Evolutionary conservation across 1,284 basidiomycete genomes (phyloP), one percentile per base, ranked within the genome.

Genomic region (Cryptococcus sp.): DNA sequence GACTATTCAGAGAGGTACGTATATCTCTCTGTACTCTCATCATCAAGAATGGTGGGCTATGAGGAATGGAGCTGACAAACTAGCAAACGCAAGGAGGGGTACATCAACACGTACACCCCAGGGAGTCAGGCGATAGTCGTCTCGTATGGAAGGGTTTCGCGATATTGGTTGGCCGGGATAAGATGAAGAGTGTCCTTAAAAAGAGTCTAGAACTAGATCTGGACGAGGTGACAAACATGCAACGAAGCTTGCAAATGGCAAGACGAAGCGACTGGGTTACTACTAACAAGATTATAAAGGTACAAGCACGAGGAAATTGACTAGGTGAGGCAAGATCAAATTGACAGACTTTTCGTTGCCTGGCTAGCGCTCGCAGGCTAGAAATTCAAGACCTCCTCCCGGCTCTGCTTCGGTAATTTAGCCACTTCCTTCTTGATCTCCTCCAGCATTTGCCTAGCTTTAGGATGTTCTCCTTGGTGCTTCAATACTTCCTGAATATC

Each of bases 1-100:
- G 13, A 77, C 75, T 31, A 77, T 77, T 55, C 69, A 74, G 55
- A 64, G 75, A 51, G 72, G 70, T 72, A 46, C 59, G 69, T 59
- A 14, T 16, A 32, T 50, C 41, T 54, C 56, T 46, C 31, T 45
- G 53, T 48, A 31, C 40, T 43, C 50, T 42, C 43, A 53, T 47
- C 31, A 45, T 24, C 24, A 21, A 25, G 3, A 42, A 39, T 39
- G 2, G 23, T n/a, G 28, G 25, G 16, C 9, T 28, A n/a, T n/a
- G n/a, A 47, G 31, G 28, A 19, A 31, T 21, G 37, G n/a, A 31
- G 42, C 13, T 45, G 25, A 9, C 23, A 31, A 31, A 36, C 34
- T 53, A 67, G 74, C 74, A 44, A 75, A 72, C 50, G 70, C 72
- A 7, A 60, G 74, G 54, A 64, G 74, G 49, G 74, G 73, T 48